These are phyloP conservation scores for Mycena vulgaris DNA, from an alignment of 768 basidiomycete species.

Conservation along the genomic window DNA sequence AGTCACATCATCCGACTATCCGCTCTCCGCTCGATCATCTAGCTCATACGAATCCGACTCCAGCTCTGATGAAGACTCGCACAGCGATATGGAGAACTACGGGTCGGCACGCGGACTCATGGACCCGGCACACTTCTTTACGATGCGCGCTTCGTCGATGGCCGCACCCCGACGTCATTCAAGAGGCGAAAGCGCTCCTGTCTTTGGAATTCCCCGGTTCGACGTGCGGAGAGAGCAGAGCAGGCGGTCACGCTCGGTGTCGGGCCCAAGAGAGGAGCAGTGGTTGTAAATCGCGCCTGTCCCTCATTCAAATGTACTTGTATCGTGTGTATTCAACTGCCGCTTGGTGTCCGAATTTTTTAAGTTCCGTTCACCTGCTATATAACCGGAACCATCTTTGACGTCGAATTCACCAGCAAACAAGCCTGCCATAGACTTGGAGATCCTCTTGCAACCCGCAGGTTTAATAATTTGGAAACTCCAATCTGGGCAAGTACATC, in stretches of 20 bases:
- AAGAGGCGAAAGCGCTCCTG: constrained; percentile 34
- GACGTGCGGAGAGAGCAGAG: constrained; percentile 32
- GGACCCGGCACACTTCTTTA: constrained; percentile 35
- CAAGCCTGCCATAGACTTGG: no score
- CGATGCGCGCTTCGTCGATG: constrained; percentile 33
- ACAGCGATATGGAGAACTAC: background rate
- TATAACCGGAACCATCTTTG: no score
- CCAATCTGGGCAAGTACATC: no score
- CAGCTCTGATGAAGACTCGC: constrained; percentile 18
- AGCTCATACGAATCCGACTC: constrained; percentile 19
- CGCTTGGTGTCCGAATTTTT: background rate
- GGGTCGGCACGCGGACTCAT: constrained; percentile 27
- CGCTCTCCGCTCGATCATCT: constrained; percentile 36
- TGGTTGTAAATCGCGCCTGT: background rate
- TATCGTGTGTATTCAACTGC: constrained; percentile 23
- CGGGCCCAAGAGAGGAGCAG: constrained; percentile 23
- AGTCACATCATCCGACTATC: constrained; percentile 50
- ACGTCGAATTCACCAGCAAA: no score
- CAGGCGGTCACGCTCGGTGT: constrained; percentile 35
- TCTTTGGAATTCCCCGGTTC: constrained; percentile 30
- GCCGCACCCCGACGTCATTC: constrained; percentile 28
- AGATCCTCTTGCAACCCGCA: no score
- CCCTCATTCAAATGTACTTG: constrained; percentile 32
- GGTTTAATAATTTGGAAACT: no score
- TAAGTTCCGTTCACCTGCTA: no score